Conservation (phyloP, 225 moss, liverwort and hornwort genomes). For the Sphagnum tenellum region DNA sequence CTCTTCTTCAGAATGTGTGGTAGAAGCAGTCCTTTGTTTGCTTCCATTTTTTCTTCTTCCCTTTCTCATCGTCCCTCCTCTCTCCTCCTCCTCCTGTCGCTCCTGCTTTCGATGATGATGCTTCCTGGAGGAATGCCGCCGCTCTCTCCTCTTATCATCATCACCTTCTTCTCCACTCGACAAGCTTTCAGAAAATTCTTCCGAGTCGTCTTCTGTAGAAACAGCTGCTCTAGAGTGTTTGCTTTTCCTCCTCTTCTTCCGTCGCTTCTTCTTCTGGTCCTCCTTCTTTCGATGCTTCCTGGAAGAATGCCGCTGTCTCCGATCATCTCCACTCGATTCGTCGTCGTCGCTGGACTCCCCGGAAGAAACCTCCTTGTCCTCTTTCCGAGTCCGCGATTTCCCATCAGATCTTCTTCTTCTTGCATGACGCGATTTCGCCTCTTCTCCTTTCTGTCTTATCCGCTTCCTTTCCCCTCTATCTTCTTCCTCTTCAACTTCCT, state of each 20-base stretch:
- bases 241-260: slow-evolving; percentile 19
- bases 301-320: slow-evolving; percentile 2
- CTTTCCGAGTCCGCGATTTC: no score
- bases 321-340: slow-evolving; percentile 1
- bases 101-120: no score
- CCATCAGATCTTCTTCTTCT: neutral
- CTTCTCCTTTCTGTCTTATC: neutral
- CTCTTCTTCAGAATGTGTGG: no score
- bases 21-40: no score
- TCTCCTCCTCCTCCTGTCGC: no score
- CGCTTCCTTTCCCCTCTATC: neutral
- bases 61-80: no score
- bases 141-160: neutral
- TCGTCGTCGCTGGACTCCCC: neutral
- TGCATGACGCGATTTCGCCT: neutral
- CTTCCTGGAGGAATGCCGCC: no score
- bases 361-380: neutral
- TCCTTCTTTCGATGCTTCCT: slow-evolving; percentile 2
- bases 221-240: neutral
- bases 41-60: no score
- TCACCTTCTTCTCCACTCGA: slow-evolving; percentile 10
- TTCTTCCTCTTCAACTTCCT: neutral
- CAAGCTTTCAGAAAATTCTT: no score
- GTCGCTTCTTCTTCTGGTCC: slow-evolving; percentile 24
- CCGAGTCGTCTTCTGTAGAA: no score